phyloP scores from a whole-genome alignment of 192 early-diverging fungal genomes.

The Ambispora gerdemannii region DNA sequence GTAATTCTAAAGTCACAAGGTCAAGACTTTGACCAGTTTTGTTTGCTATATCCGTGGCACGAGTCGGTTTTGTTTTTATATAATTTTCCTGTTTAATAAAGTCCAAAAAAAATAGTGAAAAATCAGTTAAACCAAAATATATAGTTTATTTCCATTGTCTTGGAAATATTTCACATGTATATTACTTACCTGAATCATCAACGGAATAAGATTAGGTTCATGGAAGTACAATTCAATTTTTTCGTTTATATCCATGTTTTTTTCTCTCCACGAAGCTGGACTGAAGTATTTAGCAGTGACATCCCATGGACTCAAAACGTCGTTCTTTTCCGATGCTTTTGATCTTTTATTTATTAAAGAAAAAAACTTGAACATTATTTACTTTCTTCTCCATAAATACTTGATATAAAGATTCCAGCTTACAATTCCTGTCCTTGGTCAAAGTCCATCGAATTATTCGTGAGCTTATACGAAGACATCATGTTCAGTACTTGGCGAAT shows the following conservation, averaged over 20 bases:
- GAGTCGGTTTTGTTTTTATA: constrained; percentile 61
- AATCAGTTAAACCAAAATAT: neutral
- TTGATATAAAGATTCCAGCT: constrained; percentile 4
- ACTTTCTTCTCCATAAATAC: too few species aligned
- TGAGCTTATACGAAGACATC: constrained; percentile 85
- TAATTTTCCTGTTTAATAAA: constrained; percentile 73
- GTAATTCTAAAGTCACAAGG: constrained; percentile 48
- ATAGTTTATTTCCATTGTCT: neutral
- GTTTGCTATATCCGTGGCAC: constrained; percentile 17
- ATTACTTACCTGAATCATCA: constrained; percentile 84
- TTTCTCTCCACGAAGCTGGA: constrained; percentile 36
- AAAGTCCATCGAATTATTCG: constrained; percentile 64
- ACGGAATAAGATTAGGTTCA: constrained; percentile 80
- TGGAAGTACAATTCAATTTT: constrained; percentile 89
- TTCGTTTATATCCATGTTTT: constrained; percentile 58
- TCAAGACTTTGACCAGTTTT: neutral
- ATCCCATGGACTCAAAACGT: constrained; percentile 65
- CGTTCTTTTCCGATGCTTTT: constrained; percentile 42
- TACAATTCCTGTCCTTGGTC: constrained; percentile 77
- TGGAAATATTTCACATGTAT: neutral
- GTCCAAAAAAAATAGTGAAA: constrained; percentile 8
- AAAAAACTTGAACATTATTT: neutral
- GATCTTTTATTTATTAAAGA: constrained; percentile 2
- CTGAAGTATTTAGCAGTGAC: constrained; percentile 65
- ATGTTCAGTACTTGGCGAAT: constrained; percentile 96